Evolutionary conservation across 148 eudicot species (phyloP).

Genomic region (Camellia granthamiana): DNA sequence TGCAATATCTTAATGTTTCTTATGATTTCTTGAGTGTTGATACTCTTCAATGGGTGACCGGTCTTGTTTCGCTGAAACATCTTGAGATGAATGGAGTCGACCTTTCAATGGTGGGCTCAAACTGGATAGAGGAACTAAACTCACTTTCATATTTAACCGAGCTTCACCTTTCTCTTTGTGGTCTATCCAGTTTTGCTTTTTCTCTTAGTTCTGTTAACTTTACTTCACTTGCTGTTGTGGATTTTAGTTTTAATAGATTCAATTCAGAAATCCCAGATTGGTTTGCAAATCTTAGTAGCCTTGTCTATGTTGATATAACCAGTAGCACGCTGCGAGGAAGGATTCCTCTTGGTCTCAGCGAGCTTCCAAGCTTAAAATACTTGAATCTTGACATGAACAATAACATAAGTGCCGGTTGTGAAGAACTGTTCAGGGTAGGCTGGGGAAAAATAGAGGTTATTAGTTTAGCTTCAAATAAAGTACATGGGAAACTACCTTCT

Average conservation of each 20-base stretch:
- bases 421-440: constrained; percentile 14
- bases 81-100: constrained; percentile 37
- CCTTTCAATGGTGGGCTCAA: constrained; percentile 21
- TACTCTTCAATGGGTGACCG: constrained; percentile 36
- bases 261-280: constrained; percentile 20
- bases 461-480: constrained; percentile 12
- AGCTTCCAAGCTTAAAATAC: constrained; percentile 16
- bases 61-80: constrained; percentile 25
- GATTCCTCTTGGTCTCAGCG: constrained; percentile 24
- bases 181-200: constrained; percentile 17
- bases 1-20: constrained; percentile 27
- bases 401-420: constrained; percentile 23
- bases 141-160: constrained; percentile 32
- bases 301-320: constrained; percentile 26
- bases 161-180: constrained; percentile 23
- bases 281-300: constrained; percentile 25
- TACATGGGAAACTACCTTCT: constrained; percentile 32
- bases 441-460: constrained; percentile 28
- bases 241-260: constrained; percentile 29
- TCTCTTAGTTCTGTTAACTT: constrained; percentile 19
- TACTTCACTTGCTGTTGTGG: constrained; percentile 29
- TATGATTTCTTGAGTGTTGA: constrained; percentile 6
- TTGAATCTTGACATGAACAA: not conserved
- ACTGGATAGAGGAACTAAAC: constrained; percentile 35
- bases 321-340: constrained; percentile 13